phyloP scores from a whole-genome alignment of 441 rosid species.

The Gossypium aridum region DNA sequence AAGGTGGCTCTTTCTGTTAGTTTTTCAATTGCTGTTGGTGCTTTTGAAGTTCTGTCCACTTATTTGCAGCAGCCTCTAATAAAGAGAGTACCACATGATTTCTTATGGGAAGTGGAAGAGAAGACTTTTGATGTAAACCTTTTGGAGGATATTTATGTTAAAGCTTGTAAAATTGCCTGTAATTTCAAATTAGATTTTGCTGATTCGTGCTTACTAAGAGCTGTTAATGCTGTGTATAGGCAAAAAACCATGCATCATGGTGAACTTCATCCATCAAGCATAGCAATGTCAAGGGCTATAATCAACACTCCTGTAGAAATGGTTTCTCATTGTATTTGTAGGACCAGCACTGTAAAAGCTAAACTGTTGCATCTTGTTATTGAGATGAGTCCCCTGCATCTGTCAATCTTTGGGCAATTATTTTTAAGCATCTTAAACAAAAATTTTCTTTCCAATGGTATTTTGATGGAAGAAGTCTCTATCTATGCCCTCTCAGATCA shows the following conservation, averaged over 20 bases:
- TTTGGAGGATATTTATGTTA: constrained; percentile 54
- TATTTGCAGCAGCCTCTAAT: constrained; percentile 47
- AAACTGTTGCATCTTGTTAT: constrained; percentile 55
- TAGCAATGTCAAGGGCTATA: constrained; percentile 46
- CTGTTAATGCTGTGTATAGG: constrained; percentile 37
- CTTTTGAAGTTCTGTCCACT: constrained; percentile 49
- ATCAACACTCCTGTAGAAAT: constrained; percentile 55
- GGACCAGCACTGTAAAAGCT: constrained; percentile 49
- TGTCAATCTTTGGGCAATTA: constrained; percentile 55
- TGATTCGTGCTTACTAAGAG: constrained; percentile 66
- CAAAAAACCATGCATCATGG: constrained; percentile 29
- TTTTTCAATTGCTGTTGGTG: constrained; percentile 57
- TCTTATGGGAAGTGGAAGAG: constrained; percentile 50
- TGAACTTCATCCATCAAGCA: constrained; percentile 53
- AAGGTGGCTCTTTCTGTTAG: constrained; percentile 41
- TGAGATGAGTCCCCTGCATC: constrained; percentile 73
- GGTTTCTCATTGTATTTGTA: constrained; percentile 50
- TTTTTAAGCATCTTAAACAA: constrained; percentile 31
- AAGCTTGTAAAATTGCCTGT: constrained; percentile 51
- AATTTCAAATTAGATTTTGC: constrained; percentile 42
- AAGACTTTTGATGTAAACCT: constrained; percentile 36
- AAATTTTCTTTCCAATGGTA: constrained; percentile 15
- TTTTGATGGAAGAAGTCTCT: constrained; percentile 15
- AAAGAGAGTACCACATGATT: constrained; percentile 36
- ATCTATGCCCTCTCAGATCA: constrained; percentile 41